Conservation (phyloP, 2,329 filamentous ascomycete species). For the Endothia cerciana region DNA sequence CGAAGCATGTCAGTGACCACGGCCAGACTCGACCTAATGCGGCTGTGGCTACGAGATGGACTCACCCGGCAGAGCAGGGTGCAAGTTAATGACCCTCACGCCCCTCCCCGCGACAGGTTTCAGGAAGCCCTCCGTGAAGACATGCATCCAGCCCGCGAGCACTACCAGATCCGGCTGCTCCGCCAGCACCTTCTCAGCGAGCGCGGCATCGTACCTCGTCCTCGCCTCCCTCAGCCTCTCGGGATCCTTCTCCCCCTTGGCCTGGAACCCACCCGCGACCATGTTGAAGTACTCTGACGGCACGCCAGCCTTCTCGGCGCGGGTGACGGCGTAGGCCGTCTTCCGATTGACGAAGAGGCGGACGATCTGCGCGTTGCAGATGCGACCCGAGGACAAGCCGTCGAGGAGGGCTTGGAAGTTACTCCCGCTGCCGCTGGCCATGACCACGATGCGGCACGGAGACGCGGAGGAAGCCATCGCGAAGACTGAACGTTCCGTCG, state of each 20-base stretch:
- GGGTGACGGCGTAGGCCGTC: constrained; percentile 49
- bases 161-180: constrained; percentile 75
- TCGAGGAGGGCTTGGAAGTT: constrained; percentile 77
- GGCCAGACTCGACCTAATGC: neutral
- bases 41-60: neutral
- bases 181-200: constrained; percentile 68
- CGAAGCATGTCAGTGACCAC: neutral
- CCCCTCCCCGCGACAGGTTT: constrained; percentile 64
- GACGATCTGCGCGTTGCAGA: constrained; percentile 49
- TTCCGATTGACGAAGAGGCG: constrained; percentile 53
- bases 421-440: constrained; percentile 74
- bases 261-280: constrained; percentile 67
- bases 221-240: constrained; percentile 59
- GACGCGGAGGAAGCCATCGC: constrained; percentile 16
- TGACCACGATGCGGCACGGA: constrained; percentile 62
- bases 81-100: constrained; percentile 79
- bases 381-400: constrained; percentile 44
- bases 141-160: constrained; percentile 87
- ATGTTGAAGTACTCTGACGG: constrained; percentile 83
- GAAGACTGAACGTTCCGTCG: neutral
- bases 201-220: constrained; percentile 72
- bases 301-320: constrained; percentile 58
- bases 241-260: constrained; percentile 64
- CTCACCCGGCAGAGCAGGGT: constrained; percentile 72
- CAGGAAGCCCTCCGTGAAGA: constrained; percentile 72